Evolutionary conservation across 2,329 filamentous ascomycete genomes (phyloP), one percentile per base, ranked within the genome.

Genomic region (Aspergillus sp.): DNA sequence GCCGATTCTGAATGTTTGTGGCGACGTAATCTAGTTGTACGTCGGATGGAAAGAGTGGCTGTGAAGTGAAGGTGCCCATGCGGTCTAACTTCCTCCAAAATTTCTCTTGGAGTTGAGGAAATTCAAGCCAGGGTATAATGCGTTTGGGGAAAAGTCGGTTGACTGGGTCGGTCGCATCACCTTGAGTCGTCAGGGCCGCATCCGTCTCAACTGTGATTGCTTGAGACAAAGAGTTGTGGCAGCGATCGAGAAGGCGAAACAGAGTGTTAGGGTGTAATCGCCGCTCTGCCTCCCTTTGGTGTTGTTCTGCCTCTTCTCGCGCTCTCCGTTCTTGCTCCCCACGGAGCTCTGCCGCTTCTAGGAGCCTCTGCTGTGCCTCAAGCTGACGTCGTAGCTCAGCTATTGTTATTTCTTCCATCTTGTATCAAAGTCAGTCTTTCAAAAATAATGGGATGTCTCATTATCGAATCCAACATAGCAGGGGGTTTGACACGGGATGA

Each of bases 41-140:
- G 43, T 56, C 26, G 12, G 52, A 56, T 39, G 49, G 49, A 45
- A 59, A 60, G 4, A 56, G 43, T 5, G 38, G 49, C 8, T 39
- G 51, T 26, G 52, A 52, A 45, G 45, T 52, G 29, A 57, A 60
- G n/a, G 27, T 19, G 27, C 4, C 43, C 19, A 28, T 41, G n/a
- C 47, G 41, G 8, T 58, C 41, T 28, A 61, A 34, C 48, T 51
- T 57, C 19, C 43, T 36, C 56, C 48, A 62, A 40, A 57, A 45
- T 52, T 54, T 5, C 46, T 60, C 50, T 33, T 60, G 51, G 10
- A 57, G 45, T 26, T 50, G n/a, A 12, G 58, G 56, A 28, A 60
- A 60, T n/a, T 54, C 46, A 53, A 38, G 35, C 57, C 50, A 61
- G 47, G 51, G 52, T 28, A 55, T 33, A 7, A 61, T 55, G 3